Base-by-base conservation (phyloP, 345 rosid species). In the Cardiospermum halicacabum region DNA sequence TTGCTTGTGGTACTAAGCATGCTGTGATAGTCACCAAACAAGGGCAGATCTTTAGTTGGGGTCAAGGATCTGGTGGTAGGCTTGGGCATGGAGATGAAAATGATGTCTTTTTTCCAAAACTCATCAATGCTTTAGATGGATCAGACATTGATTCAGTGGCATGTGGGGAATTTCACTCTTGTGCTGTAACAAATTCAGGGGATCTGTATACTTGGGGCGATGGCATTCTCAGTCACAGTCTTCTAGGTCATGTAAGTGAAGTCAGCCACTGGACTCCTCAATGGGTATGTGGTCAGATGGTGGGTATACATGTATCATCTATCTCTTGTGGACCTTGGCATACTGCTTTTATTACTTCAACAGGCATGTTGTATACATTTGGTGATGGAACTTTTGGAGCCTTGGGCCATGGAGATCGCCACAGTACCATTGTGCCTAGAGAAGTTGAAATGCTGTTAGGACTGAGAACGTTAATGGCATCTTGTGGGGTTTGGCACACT, bases 381-480 rank as follows among this genome's bases (percentile, higher is more conserved):
- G 91, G 95, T 7, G 91, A 88, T 82, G 96, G 96, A 57, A 84
- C 96, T 58, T 88, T 88, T 68, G 89, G 96, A 37, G 89, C 77
- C 62, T 68, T 88, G 73, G 96, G 96, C 48, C 92, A 88, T 64
- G 92, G 92, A 32, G 91, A 88, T 72, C 76, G 59, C 39, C 67
- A 60, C 59, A 85, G 84, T 69, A 78, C 71, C 42, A 64, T 61
- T 56, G 34, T 72, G 61, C 92, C 96, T 2, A 82, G 89, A 62
- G 92, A 88, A 80, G 91, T 88, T 28, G 82, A 82, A 48, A 75
- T 79, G 26, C 75, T 88, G 57, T 77, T 77, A 63, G 89, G 84
- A 36, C 81, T 84, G 39, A 80, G 80, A 71, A 85, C 86, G 5
- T 72, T 83, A 45, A 73, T 75, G 56, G 87, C 78, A 42, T 79